Evolutionary conservation across 148 eudicot genomes (phyloP).

Genomic region (Chenopodium suecicum): DNA sequence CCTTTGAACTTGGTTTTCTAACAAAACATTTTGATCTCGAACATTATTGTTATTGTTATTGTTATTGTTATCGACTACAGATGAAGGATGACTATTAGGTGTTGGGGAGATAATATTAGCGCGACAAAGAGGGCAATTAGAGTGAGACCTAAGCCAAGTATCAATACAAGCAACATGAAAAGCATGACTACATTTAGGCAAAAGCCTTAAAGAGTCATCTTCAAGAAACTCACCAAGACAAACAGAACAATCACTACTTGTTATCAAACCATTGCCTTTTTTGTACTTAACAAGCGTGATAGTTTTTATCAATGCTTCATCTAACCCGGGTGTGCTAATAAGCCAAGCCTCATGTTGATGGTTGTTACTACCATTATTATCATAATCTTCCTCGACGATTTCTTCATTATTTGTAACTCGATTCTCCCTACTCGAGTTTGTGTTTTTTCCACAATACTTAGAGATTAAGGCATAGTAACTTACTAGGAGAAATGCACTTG

Average conservation of each 20-base stretch:
- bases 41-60: background rate
- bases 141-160: slow-evolving; percentile 80
- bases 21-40: slow-evolving; percentile 6
- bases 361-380: background rate
- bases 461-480: slow-evolving; percentile 77
- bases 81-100: slow-evolving; percentile 4
- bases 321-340: slow-evolving; percentile 50
- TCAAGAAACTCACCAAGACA: slow-evolving; percentile 71
- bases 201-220: slow-evolving; percentile 58
- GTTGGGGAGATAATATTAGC: slow-evolving; percentile 43
- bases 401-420: slow-evolving; percentile 26
- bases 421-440: too few species aligned
- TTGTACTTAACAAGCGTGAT: slow-evolving; percentile 59
- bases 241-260: slow-evolving; percentile 58
- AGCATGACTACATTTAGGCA: slow-evolving; percentile 84
- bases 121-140: slow-evolving; percentile 83
- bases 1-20: slow-evolving; percentile 1
- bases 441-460: slow-evolving; percentile 45
- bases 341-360: slow-evolving; percentile 56
- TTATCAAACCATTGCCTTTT: slow-evolving; percentile 46
- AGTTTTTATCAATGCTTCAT: slow-evolving; percentile 58
- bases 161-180: slow-evolving; percentile 80
- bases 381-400: slow-evolving; percentile 27
- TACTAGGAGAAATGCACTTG: slow-evolving; percentile 72
- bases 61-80: background rate